These are phyloP conservation scores for Talaromyces amestolkiae DNA, from an alignment of 2,329 filamentous ascomycete species.

Conservation along the genomic window DNA sequence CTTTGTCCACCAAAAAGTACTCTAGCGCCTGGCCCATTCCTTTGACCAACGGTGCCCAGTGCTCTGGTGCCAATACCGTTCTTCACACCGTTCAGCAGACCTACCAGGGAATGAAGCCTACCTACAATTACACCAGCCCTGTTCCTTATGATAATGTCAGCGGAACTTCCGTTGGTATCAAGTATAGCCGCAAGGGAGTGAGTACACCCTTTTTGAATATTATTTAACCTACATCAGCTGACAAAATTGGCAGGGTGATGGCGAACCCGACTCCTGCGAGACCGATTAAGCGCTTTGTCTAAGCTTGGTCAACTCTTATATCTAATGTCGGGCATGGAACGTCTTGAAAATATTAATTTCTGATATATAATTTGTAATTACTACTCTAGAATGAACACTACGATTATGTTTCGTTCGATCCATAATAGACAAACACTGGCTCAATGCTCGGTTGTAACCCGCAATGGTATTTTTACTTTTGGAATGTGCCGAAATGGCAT, in stretches of 20 bases:
- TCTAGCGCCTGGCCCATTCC: constrained; percentile 32
- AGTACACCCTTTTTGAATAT: not conserved
- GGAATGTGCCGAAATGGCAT: not conserved
- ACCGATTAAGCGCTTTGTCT: not conserved
- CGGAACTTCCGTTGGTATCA: constrained; percentile 40
- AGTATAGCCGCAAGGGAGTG: constrained; percentile 62
- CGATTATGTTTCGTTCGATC: not conserved
- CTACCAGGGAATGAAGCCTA: constrained; percentile 29
- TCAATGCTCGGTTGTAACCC: not conserved
- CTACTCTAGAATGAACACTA: not conserved
- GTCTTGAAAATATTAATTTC: no score
- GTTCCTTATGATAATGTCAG: constrained; percentile 30
- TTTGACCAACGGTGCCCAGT: constrained; percentile 27
- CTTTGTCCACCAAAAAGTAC: constrained; percentile 27
- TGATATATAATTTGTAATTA: not conserved
- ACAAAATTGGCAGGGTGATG: not conserved
- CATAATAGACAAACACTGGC: not conserved
- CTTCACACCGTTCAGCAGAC: constrained; percentile 35
- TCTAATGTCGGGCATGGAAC: not conserved
- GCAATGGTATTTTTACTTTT: not conserved
- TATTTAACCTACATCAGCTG: not conserved
- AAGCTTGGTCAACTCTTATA: not conserved
- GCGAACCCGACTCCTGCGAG: constrained; percentile 1
- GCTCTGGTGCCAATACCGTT: constrained; percentile 36
- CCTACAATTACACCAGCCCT: constrained; percentile 37